These are phyloP conservation scores for Globomyces sp. DNA, from an alignment of 371 early-diverging fungal species.

Conservation along the genomic window DNA sequence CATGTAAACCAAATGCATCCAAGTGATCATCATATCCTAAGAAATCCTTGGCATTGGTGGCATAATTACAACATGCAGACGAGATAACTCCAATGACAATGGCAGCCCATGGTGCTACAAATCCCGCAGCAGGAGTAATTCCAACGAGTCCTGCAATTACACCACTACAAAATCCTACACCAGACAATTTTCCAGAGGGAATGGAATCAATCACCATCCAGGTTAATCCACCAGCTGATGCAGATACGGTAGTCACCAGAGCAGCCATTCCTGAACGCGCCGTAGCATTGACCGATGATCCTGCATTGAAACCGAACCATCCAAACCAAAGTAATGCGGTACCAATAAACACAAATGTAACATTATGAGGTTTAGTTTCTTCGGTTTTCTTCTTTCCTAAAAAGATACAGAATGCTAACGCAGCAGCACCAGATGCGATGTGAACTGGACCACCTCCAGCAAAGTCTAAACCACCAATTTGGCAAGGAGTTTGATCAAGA, in stretches of 20 bases:
- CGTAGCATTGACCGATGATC: conserved; percentile 74
- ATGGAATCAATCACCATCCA: conserved; percentile 80
- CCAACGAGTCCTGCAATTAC: conserved; percentile 86
- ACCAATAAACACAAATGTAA: conserved; percentile 80
- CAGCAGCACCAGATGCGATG: conserved; percentile 81
- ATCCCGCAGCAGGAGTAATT: conserved; percentile 91
- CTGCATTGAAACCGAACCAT: conserved; percentile 46
- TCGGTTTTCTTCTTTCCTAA: conserved; percentile 65
- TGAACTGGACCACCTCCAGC: conserved; percentile 93
- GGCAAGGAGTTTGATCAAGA: conserved; percentile 18
- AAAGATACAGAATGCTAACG: conserved; percentile 76
- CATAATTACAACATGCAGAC: conserved; percentile 66
- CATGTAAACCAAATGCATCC: conserved; percentile 43
- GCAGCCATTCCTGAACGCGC: conserved; percentile 79
- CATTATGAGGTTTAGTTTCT: conserved; percentile 74
- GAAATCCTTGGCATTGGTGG: conserved; percentile 69
- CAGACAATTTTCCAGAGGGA: conserved; percentile 69
- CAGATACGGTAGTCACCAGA: conserved; percentile 79
- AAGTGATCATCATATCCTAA: conserved; percentile 77
- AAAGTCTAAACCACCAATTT: conserved; percentile 68
- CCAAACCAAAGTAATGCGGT: conserved; percentile 86
- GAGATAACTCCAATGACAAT: conserved; percentile 74
- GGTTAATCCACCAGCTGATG: conserved; percentile 75
- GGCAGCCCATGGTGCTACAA: conserved; percentile 71
- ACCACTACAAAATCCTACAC: conserved; percentile 85